phyloP scores from a whole-genome alignment of 805 yeast species.

The Saccharomycopsis fodiens region DNA sequence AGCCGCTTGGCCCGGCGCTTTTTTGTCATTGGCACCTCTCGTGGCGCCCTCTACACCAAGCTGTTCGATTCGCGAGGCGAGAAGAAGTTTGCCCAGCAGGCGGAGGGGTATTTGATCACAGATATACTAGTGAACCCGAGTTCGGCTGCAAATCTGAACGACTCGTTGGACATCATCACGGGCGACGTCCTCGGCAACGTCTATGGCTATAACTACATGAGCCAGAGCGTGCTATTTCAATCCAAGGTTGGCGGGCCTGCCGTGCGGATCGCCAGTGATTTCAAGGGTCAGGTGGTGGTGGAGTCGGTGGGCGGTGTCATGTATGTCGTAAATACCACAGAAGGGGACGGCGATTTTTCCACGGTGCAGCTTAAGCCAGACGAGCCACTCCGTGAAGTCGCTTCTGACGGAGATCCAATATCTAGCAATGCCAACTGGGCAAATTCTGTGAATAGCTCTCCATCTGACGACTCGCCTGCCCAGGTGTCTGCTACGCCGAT shows the following conservation, averaged over 20 bases:
- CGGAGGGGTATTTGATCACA: constrained; percentile 2
- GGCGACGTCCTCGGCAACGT: constrained; percentile 19
- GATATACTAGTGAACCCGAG: constrained; percentile 3
- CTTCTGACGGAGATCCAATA: too few relatives aligned
- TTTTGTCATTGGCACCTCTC: constrained; percentile 8
- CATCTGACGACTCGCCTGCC: not conserved
- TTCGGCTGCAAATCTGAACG: not conserved
- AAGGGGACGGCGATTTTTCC: too few relatives aligned
- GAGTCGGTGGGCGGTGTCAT: constrained; percentile 9
- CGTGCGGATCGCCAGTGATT: constrained; percentile 11
- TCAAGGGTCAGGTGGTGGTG: constrained; percentile 8
- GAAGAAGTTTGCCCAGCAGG: not conserved
- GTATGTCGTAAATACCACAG: too few relatives aligned
- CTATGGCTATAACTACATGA: constrained; percentile 12
- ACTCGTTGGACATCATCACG: constrained; percentile 12
- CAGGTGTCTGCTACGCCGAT: too few relatives aligned
- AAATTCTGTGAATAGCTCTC: not conserved
- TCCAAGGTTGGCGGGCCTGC: constrained; percentile 12
- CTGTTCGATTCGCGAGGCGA: constrained; percentile 1
- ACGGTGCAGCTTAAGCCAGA: constrained; percentile 1
- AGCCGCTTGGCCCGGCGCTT: constrained; percentile 7
- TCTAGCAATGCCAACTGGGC: too few relatives aligned
- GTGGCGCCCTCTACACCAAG: constrained; percentile 14
- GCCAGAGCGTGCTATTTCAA: not conserved
- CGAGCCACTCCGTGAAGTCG: too few relatives aligned